Percentiles rank a stretch among this genome's conserved stretches.
phyloP scores from a whole-genome alignment of 1,139 yeast species.

The Kodamaea arcana region DNA sequence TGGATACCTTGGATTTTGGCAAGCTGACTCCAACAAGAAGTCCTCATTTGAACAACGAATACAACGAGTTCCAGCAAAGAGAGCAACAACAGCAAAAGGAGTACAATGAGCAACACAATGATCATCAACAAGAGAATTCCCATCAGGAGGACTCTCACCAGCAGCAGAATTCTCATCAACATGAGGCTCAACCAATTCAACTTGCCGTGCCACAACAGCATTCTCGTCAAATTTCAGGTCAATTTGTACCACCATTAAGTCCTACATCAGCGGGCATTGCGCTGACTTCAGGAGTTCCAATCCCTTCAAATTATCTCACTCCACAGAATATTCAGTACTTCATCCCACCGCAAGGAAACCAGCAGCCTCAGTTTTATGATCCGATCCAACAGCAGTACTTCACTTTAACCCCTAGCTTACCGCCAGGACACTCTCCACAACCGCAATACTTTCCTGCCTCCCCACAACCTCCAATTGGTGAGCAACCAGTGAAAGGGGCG shows the following conservation, averaged over 20 bases:
- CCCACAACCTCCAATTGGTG: conserved; percentile 22
- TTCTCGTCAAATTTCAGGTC: conserved; percentile 8
- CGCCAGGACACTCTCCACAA: conserved; percentile 16
- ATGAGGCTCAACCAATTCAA: conserved; percentile 3
- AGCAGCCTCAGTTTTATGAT: conserved; percentile 40
- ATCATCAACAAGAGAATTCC: neutral
- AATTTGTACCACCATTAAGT: conserved; percentile 1
- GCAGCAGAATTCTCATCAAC: conserved; percentile 4
- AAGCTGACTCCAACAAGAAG: neutral
- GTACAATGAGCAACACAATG: conserved; percentile 8
- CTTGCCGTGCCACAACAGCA: conserved; percentile 12
- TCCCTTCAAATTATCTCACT: conserved; percentile 9
- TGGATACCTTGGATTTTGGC: conserved; percentile 24
- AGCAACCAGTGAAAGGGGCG: conserved; percentile 5
- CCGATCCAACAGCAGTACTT: conserved; percentile 46
- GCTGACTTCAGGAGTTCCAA: conserved; percentile 4
- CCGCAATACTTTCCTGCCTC: conserved; percentile 40
- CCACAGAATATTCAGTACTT: conserved; percentile 15
- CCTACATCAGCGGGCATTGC: neutral
- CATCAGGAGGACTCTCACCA: neutral
- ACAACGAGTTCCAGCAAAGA: conserved; percentile 3
- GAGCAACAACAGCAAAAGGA: conserved; percentile 8
- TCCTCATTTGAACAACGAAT: conserved; percentile 7
- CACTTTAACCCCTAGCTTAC: conserved; percentile 35
- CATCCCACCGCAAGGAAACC: conserved; percentile 12